Percentiles rank a stretch among this genome's conserved stretches.
Evolutionary conservation across 176 grass and related monocot genomes (phyloP).

Genomic region (Oryza meyeriana): DNA sequence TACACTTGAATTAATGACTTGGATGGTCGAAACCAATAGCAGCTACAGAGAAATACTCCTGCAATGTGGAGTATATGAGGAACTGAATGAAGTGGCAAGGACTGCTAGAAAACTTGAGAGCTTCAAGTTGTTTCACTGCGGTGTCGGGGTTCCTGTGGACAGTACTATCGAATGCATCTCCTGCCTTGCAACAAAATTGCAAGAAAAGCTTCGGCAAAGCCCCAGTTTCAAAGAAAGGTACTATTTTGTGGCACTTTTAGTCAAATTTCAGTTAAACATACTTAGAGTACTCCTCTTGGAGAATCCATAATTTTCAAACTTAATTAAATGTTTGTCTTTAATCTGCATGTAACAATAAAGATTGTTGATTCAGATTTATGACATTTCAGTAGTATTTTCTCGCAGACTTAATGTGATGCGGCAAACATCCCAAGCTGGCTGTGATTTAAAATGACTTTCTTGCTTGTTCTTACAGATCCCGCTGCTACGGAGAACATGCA

Average conservation of each 20-base stretch:
- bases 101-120: conserved; percentile 25
- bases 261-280: too few species aligned
- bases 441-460: not conserved
- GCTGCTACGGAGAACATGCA: not conserved
- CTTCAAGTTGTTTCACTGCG: conserved; percentile 1
- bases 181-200: not conserved
- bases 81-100: conserved; percentile 14
- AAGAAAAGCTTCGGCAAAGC: not conserved
- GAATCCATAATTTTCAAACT: not conserved
- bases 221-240: conserved; percentile 23
- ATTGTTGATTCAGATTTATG: not conserved
- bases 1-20: conserved; percentile 27
- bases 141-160: not conserved
- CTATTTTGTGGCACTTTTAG: not conserved
- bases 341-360: too few species aligned
- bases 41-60: conserved; percentile 11
- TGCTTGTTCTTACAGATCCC: conserved; percentile 7
- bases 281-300: not conserved
- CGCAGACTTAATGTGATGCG: not conserved
- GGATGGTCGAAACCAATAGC: not conserved
- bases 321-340: not conserved
- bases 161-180: not conserved
- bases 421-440: not conserved
- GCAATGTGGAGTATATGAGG: conserved; percentile 27
- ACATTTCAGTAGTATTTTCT: not conserved